Evolutionary conservation across 129 eudicot species (phyloP), one percentile per base, ranked within the genome.

Genomic region (Artemisia annua): DNA sequence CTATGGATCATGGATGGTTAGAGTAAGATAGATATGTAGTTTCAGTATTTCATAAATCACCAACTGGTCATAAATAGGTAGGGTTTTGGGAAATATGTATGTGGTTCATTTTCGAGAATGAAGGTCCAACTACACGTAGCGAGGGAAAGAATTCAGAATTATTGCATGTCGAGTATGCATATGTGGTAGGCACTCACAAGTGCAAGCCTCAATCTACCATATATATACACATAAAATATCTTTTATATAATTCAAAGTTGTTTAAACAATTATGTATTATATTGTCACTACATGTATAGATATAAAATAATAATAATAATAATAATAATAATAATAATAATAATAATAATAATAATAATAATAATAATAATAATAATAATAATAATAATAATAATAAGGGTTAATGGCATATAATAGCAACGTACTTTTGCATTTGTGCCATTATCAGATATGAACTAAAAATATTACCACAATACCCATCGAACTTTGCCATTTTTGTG

Each of bases 161-260:
- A 50, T 50, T 49, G 61, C 59, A 50, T 20, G 50, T 49, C 14
- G n/a, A 50, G 60, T 49, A 17, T 63, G 13, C 39, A 63, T 15
- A 30, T 35, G 49, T 19, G 70, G 16, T 66, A 67, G 46, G 72
- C 51, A 67, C 72, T 50, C 58, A 67, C 72, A 67, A 67, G 72
- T 67, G 26, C 72, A 48, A 67, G 5, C 58, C 26, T 15, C 69
- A 4, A n/a, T 32, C 17, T n/a, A 22, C 11, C 54, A 17, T 65
- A 59, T 12, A 59, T 22, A 22, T 14, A 59, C 3, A 7, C 39
- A 30, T 62, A 62, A 53, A 53, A 16, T 22, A 57, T 57, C 28
- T 11, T 57, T 16, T 11, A 10, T 56, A n/a, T 56, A 5, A 35
- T 35, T 35, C 43, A 35, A 20, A 24, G 26, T 24, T 24, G 26